Evolutionary conservation across 768 basidiomycete species (phyloP), one percentile per base, ranked within the genome.

Genomic region (Amanita thiersii): DNA sequence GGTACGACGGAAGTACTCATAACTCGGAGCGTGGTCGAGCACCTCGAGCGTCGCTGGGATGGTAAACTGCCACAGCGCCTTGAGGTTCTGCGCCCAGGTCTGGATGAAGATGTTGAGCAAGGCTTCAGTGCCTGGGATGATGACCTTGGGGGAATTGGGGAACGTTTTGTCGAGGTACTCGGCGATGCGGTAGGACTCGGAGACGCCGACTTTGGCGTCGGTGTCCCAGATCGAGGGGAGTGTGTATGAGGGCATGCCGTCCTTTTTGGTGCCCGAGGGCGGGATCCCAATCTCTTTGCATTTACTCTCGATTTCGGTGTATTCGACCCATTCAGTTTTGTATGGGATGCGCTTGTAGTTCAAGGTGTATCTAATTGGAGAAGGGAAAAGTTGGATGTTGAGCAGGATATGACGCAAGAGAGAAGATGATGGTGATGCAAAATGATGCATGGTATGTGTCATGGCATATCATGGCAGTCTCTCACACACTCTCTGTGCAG

Each of bases 81-180:
- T 15, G 1, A 38, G 9, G 14, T 43, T 39, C 1, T 39, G 35
- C 14, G 15, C 31, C 17, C 41, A 40, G 0, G 36, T 28, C 5
- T 41, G 39, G 23, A 33, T 35, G 18, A 48, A 51, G 11, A 40
- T 46, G 14, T 36, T 24, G 26, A 54, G 53, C 8, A 56, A 45
- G 1, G 47, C 49, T 12, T 38, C 28, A 1, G 50, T 52, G n/a
- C 55, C 62, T 1, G 39, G 25, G 1, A 64, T 63, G 19, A 68
- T 47, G 12, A 70, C 50, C 12, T 35, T 44, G 1, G 59, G 62
- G 3, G 58, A 57, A 31, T 62, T 54, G 6, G 67, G 64, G 49
- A 65, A 71, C 0, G 56, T 54, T 17, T 45, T 52, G 24, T 72
- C 68, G 24, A 70, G 66, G 43, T 71, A 72, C 25, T 56, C 51